These are phyloP conservation scores for Neonectria sp. DNA, from an alignment of 2,329 filamentous ascomycete genomes.

Conservation along the genomic window DNA sequence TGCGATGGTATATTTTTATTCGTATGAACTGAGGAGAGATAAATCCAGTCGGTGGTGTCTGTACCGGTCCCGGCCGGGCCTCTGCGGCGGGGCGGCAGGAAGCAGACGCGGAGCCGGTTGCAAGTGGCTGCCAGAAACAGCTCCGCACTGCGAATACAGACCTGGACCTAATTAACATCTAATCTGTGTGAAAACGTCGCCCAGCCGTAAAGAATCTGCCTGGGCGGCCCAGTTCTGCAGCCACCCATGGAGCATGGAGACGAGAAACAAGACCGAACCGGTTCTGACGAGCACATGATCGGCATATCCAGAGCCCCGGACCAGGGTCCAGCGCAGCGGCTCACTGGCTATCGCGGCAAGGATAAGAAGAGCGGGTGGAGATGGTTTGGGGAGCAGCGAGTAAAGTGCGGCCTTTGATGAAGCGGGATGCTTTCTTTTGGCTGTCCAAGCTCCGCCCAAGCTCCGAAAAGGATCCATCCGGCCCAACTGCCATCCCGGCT, in stretches of 20 bases:
- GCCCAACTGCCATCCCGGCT: conserved; percentile 30
- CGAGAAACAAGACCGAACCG: background rate
- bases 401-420: conserved; percentile 28
- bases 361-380: conserved; percentile 29
- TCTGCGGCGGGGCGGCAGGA: background rate
- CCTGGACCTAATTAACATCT: no score
- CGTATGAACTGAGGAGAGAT: background rate
- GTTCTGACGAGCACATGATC: background rate
- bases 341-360: conserved; percentile 40
- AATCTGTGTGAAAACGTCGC: background rate
- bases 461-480: background rate
- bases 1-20: background rate
- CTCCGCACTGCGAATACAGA: background rate
- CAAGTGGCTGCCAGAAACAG: background rate
- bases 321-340: conserved; percentile 9
- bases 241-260: background rate
- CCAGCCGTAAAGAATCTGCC: background rate
- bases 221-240: background rate
- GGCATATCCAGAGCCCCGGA: background rate
- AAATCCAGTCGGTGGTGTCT: background rate
- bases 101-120: background rate
- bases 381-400: conserved; percentile 26
- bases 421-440: conserved; percentile 38
- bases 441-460: conserved; percentile 15
- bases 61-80: background rate